Evolutionary conservation across 2,329 filamentous ascomycete genomes (phyloP).

Genomic region (Alternaria gaisen): DNA sequence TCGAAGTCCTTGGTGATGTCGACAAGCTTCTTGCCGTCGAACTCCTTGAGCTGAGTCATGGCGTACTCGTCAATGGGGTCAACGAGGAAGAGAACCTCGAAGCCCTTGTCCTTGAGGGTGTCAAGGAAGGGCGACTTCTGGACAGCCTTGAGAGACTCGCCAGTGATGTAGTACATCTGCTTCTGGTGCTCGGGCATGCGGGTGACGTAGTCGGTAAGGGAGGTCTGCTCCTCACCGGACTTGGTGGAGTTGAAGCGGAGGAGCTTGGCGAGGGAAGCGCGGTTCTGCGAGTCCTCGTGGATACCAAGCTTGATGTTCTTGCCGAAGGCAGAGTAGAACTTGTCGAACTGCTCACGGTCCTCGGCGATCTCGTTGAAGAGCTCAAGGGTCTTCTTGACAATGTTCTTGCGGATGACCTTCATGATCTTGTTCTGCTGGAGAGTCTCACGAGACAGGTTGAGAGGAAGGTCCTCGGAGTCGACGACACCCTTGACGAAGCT

Average conservation of each 20-base stretch:
- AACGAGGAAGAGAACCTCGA: constrained; percentile 98
- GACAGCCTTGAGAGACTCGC: constrained; percentile 98
- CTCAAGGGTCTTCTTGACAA: constrained; percentile 99
- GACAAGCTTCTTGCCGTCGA: constrained; percentile 99
- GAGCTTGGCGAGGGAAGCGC: constrained; percentile 90
- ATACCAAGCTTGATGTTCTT: constrained; percentile 99
- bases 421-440: constrained; percentile 99
- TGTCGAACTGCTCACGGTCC: constrained; percentile 99
- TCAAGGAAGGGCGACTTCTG: constrained; percentile 99
- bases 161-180: constrained; percentile 99
- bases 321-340: constrained; percentile 99
- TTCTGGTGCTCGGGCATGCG: constrained; percentile 99
- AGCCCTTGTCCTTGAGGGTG: constrained; percentile 97
- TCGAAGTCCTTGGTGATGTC: constrained; percentile 99
- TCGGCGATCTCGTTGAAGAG: constrained; percentile 99
- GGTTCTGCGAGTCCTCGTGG: constrained; percentile 99
- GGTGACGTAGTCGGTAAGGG: constrained; percentile 95
- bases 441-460: constrained; percentile 99
- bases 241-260: constrained; percentile 99
- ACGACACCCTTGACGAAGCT: constrained; percentile 99
- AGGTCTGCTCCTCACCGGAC: constrained; percentile 95
- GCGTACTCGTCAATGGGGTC: constrained; percentile 99
- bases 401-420: constrained; percentile 99
- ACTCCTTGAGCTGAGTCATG: constrained; percentile 99
- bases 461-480: constrained; percentile 98